Evolutionary conservation across 768 basidiomycete genomes (phyloP), one percentile per base, ranked within the genome.

Genomic region (Tubosaeta brunneosetosa): DNA sequence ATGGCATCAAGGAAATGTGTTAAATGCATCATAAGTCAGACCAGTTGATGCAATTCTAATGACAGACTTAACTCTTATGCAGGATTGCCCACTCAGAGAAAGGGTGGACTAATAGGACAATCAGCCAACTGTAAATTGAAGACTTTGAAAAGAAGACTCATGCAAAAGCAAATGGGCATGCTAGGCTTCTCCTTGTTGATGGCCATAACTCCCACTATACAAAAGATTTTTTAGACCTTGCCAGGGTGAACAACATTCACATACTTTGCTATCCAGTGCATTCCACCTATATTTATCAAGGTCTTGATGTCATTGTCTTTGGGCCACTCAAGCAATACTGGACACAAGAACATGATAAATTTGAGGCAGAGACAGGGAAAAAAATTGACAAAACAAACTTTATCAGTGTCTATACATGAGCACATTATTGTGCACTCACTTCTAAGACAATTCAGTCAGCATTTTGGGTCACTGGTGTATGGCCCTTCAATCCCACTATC

Each of bases 141-240:
- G 53, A 66, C 6, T 73, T 75, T 37, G 67, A 75, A 8, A 42
- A 52, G 3, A 41, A 65, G 4, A 76, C 69, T 31, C 1, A 64
- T 3, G n/a, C 51, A 25, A 75, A 77, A 52, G 70, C 68, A 6
- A 51, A 46, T 14, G 68, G 71, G 4, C 37, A 56, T 11, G 47
- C 50, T 8, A 52, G 64, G 0, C 53, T 77, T 3, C 73, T 81
- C 13, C 55, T 74, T n/a, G 66, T 80, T 7, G 74, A 80, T 64
- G 73, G 79, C 2, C 78, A 81, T 48, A 70, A 63, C 50, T 78
- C 72, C 0, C 77, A 80, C 49, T 74, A 69, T 51, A 72, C 68
- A 3, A 41, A 50, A 3, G 61, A 48, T 3, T 74, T 79, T 50
- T 72, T 81, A 16, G 51, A 65, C 5, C 22, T 73, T 62, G 73